Percentiles rank a stretch among this genome's conserved stretches.
phyloP scores from a whole-genome alignment of 371 early-diverging fungal species.

The Mucor ambiguus region DNA sequence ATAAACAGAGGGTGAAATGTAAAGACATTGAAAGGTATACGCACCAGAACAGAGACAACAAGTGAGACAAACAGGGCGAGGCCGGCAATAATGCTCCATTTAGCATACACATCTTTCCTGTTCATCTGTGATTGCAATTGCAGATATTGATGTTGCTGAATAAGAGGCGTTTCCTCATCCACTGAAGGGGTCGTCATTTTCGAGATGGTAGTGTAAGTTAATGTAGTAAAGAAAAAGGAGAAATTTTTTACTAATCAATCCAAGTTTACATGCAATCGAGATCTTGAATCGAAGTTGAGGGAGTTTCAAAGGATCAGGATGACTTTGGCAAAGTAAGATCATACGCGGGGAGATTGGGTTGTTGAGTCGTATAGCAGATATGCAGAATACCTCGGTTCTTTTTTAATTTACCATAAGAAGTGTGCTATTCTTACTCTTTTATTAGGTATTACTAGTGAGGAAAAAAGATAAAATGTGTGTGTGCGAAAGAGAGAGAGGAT shows the following conservation, averaged over 20 bases:
- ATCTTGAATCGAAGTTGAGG: background rate
- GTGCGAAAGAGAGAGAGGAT: background rate
- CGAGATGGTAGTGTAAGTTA: background rate
- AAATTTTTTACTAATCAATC: background rate
- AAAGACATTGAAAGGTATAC: conserved; percentile 30
- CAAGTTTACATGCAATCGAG: background rate
- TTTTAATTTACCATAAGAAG: background rate
- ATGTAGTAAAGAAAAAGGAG: background rate
- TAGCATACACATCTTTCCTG: background rate
- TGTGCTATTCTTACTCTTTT: background rate
- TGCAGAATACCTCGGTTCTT: background rate
- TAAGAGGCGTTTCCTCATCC: background rate
- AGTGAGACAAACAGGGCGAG: conserved; percentile 26
- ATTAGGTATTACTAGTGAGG: background rate
- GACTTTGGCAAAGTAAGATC: background rate
- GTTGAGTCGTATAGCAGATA: background rate
- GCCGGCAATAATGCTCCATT: conserved; percentile 20
- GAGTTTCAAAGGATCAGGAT: background rate
- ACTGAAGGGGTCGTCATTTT: background rate
- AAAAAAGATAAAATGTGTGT: background rate
- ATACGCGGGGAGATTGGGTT: background rate
- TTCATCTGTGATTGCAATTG: background rate
- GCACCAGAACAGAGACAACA: conserved; percentile 28
- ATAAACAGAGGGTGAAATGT: conserved; percentile 39
- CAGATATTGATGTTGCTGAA: background rate